Base-by-base conservation (phyloP, 31 red algal genomes). In the Bonnemaisonia californica region DNA sequence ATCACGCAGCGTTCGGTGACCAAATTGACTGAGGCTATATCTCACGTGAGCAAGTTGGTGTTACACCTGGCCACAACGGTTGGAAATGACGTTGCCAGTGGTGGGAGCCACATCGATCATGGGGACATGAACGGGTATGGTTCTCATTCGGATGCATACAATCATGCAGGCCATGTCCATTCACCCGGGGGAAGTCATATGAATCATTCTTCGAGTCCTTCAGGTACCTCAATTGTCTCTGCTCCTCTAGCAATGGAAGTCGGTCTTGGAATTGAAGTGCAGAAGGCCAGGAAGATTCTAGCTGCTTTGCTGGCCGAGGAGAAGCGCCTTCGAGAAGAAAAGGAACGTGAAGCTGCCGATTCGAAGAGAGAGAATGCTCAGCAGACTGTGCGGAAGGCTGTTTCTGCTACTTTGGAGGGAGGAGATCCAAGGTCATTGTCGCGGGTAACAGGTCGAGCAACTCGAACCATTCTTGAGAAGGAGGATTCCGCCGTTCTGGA, bases 11-110 rank as follows among this genome's bases (percentile, higher is more conserved):
- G 90, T 27, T 98, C 96, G 7, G 81, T 93, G 26, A 37, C 87
- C 2, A 89, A 86, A 66, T 63, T 98, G 21, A 89, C 85, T 23
- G 96, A 98, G 54, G 89, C 96, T 0, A 98, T 98, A 69, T 61
- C 82, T 0, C 89, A 93, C 42, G 96, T 91, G 2, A 98, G 91
- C 75, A 92, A 89, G 71, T 57, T 98, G 30, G 86, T 98, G 0
- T 60, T 98, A 21, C 91, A 98, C 36, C 89, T 98, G 1, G 79
- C 85, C 0, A 70, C 85, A 1, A 54, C 48, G 16, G 85, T 81
- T 2, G 85, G 85, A 80, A 65, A 58, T 45, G 76, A 82, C 31
- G 61, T 62, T 16, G 62, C 47, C 28, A 55, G 23, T 51, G 56
- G 56, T 41, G 84, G 84, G 18, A 39, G 61, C 27, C 68, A 57